Evolutionary conservation across 208 protist species (phyloP).

Genomic region (Trypanosomatidae sp.): DNA sequence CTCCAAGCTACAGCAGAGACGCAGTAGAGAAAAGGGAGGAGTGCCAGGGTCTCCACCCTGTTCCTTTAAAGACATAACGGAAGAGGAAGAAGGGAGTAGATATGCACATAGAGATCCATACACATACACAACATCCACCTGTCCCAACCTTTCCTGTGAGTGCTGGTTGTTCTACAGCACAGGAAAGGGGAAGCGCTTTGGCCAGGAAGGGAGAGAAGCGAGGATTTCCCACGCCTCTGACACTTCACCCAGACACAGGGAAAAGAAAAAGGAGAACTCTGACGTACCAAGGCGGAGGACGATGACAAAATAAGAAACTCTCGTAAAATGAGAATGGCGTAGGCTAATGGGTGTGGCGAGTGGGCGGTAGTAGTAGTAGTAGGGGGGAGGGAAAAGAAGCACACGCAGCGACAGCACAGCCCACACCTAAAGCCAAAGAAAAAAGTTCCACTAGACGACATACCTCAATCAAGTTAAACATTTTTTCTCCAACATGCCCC

Average conservation of each 20-base stretch:
- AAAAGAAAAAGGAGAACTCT: slow-evolving; percentile 2
- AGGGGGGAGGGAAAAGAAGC: too few species aligned
- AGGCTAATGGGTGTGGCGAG: background rate
- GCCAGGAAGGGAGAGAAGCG: background rate
- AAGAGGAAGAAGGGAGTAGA: background rate
- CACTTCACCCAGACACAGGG: too few species aligned
- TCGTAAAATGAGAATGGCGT: background rate
- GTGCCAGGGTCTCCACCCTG: background rate
- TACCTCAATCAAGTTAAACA: too few species aligned
- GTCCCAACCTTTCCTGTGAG: background rate
- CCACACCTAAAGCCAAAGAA: too few species aligned
- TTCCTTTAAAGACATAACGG: background rate
- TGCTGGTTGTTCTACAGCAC: background rate
- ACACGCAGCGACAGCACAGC: too few species aligned
- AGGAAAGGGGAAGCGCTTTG: background rate
- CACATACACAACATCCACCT: background rate
- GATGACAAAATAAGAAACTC: background rate
- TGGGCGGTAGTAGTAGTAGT: background rate
- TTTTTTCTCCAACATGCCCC: too few species aligned
- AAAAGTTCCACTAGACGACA: too few species aligned
- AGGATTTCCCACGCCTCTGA: background rate
- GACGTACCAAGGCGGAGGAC: background rate
- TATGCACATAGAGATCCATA: slow-evolving; percentile 3
- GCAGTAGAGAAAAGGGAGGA: slow-evolving; percentile 5
- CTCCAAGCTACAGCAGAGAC: background rate